Conservation (phyloP, 805 yeast species). For the Monosporozyma aerobia region DNA sequence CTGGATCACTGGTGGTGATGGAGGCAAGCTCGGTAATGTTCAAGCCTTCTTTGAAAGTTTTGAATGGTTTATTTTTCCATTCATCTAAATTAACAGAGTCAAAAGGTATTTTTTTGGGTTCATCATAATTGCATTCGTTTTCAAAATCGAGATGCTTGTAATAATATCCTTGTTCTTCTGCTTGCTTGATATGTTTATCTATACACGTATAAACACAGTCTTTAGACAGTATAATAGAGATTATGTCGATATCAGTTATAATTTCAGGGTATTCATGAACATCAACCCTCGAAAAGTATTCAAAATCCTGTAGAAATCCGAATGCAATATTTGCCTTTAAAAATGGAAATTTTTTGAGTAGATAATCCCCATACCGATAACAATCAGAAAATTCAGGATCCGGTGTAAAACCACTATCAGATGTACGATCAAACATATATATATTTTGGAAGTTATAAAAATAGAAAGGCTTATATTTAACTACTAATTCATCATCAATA, state of each 20-base stretch:
- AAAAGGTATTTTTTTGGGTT: not conserved
- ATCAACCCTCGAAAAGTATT: no score
- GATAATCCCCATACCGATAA: no score
- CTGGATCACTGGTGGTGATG: no score
- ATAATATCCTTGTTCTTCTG: not conserved
- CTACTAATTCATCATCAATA: not conserved
- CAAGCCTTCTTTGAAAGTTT: no score
- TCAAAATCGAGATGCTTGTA: not conserved
- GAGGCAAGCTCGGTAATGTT: no score
- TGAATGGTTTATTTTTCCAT: not conserved
- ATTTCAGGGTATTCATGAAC: not conserved
- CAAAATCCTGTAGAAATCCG: no score
- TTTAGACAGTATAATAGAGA: not conserved
- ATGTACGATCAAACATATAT: no score
- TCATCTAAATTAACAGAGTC: not conserved
- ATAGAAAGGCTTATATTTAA: slow-evolving; percentile 5
- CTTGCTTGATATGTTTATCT: not conserved
- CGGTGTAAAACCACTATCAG: no score
- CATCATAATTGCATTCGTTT: not conserved
- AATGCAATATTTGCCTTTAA: not conserved
- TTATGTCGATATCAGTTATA: not conserved
- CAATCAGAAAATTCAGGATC: no score
- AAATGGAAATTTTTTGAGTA: not conserved
- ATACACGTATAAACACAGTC: not conserved
- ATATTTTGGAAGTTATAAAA: not conserved